phyloP scores from a whole-genome alignment of 2,329 filamentous ascomycete species.

The Didymella sp. region DNA sequence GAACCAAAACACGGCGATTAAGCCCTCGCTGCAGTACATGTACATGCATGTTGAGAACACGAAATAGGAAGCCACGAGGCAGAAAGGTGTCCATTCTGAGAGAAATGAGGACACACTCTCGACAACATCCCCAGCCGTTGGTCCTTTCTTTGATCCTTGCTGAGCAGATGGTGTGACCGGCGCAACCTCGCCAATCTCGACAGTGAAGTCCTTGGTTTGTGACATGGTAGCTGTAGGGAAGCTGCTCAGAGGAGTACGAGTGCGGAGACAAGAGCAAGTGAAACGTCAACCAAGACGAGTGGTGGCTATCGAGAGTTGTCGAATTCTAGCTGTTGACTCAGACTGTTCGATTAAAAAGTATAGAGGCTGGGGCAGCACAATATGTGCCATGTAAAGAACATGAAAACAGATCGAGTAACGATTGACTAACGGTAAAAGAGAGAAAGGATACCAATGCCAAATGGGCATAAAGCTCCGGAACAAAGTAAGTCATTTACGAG shows the following conservation, averaged over 20 bases:
- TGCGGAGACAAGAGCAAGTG: not conserved
- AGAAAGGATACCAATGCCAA: not conserved
- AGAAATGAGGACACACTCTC: constrained; percentile 39
- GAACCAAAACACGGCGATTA: constrained; percentile 55
- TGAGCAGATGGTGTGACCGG: constrained; percentile 18
- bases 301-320: constrained; percentile 25
- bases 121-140: constrained; percentile 7
- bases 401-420: not conserved
- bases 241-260: not conserved
- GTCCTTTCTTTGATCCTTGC: constrained; percentile 7
- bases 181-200: constrained; percentile 36
- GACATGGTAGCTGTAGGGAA: constrained; percentile 27
- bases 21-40: constrained; percentile 47
- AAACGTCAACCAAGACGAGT: constrained; percentile 31
- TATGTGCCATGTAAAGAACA: not conserved
- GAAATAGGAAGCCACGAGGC: constrained; percentile 53
- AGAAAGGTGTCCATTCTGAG: constrained; percentile 53
- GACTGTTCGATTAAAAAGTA: not conserved
- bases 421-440: not conserved
- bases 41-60: constrained; percentile 53
- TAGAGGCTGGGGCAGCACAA: constrained; percentile 6
- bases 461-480: not conserved
- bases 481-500: not conserved
- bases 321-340: not conserved
- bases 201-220: constrained; percentile 33